Conservation (phyloP, 2,329 filamentous ascomycete species). For the Calonectria ilicicola region DNA sequence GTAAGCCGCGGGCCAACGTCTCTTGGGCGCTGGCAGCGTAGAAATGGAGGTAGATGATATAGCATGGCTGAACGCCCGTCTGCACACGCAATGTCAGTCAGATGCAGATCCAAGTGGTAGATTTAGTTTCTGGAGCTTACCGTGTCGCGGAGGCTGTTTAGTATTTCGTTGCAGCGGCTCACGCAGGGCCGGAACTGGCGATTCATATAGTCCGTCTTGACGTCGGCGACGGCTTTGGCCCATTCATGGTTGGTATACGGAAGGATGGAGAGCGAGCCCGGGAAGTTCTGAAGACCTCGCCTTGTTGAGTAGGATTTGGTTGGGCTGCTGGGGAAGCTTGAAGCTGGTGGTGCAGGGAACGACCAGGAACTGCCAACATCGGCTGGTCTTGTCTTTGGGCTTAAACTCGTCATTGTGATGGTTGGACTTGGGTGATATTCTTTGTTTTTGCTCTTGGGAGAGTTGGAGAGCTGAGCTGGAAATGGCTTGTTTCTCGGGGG, state of each 20-base stretch:
- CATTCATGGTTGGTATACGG: conserved; percentile 63
- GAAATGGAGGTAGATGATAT: conserved; percentile 71
- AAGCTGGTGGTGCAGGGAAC: background rate
- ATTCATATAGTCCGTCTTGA: conserved; percentile 66
- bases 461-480: background rate
- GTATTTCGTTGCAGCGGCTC: conserved; percentile 63
- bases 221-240: conserved; percentile 62
- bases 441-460: background rate
- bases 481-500: background rate
- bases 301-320: conserved; percentile 6
- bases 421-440: background rate
- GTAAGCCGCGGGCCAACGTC: conserved; percentile 64
- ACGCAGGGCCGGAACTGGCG: conserved; percentile 66
- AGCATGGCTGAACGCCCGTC: conserved; percentile 61
- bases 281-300: conserved; percentile 30
- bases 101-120: background rate
- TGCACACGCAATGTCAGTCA: conserved; percentile 30
- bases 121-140: conserved; percentile 47
- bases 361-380: background rate
- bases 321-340: background rate
- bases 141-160: conserved; percentile 59
- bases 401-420: background rate
- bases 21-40: conserved; percentile 72
- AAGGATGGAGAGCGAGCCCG: conserved; percentile 45
- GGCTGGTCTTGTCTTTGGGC: background rate